These are phyloP conservation scores for Bremia lactucae DNA, from an alignment of 352 stramenopile species.

Conservation along the genomic window DNA sequence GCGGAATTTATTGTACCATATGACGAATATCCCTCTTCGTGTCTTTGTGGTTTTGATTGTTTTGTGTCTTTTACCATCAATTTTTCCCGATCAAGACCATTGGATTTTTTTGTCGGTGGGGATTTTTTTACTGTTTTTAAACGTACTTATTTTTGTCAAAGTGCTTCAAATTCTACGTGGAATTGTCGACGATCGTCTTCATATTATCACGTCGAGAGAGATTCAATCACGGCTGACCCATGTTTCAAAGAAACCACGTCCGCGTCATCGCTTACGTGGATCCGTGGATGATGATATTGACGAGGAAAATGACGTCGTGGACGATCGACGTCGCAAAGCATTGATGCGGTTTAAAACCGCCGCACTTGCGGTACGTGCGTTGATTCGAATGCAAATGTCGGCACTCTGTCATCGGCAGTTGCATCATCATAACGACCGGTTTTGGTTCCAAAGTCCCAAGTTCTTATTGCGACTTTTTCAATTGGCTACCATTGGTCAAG, in stretches of 20 bases:
- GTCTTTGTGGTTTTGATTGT: conserved; percentile 67
- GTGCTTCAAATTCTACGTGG: conserved; percentile 70
- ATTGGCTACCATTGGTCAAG: conserved; percentile 78
- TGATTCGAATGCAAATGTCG: conserved; percentile 85
- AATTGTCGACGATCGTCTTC: conserved; percentile 75
- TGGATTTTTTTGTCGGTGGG: conserved; percentile 73
- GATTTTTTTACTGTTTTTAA: conserved; percentile 37
- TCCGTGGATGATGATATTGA: conserved; percentile 11
- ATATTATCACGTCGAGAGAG: conserved; percentile 53
- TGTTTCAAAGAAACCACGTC: conserved; percentile 7
- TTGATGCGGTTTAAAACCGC: conserved; percentile 38
- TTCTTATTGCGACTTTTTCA: conserved; percentile 73
- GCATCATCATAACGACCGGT: conserved; percentile 70
- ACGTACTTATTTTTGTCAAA: conserved; percentile 80
- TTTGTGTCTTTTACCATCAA: conserved; percentile 52
- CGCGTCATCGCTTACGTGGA: neutral
- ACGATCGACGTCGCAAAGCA: conserved; percentile 10
- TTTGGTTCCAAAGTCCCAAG: conserved; percentile 72
- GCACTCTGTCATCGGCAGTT: conserved; percentile 73
- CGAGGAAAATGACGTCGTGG: conserved; percentile 6
- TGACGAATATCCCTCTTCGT: conserved; percentile 71
- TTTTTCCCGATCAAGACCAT: conserved; percentile 51
- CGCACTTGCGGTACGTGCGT: conserved; percentile 46
- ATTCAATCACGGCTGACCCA: conserved; percentile 38
- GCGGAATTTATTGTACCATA: conserved; percentile 74